Percentiles rank a stretch among this genome's conserved stretches.
phyloP scores from a whole-genome alignment of 306 rosid genomes.

The Oemleria cerasiformis region DNA sequence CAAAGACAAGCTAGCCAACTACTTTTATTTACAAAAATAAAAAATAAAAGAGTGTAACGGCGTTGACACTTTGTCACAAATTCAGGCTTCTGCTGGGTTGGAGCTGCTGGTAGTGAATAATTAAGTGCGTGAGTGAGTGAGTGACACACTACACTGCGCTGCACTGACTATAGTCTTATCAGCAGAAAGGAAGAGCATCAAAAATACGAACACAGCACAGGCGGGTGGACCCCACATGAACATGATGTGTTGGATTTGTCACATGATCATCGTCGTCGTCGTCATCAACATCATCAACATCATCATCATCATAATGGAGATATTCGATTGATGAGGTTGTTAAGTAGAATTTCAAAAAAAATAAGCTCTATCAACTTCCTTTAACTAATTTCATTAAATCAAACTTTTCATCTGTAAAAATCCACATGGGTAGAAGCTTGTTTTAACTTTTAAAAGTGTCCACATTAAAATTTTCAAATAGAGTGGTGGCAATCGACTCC shows the following conservation, averaged over 20 bases:
- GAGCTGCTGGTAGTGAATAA: too few species aligned
- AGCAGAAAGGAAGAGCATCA: not conserved
- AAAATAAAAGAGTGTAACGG: conserved; percentile 31
- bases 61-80: conserved; percentile 57
- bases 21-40: conserved; percentile 15
- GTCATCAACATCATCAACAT: conserved; percentile 32
- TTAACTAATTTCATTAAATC: too few species aligned
- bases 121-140: conserved; percentile 1
- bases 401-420: too few species aligned
- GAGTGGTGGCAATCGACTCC: too few species aligned
- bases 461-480: too few species aligned
- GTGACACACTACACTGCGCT: not conserved
- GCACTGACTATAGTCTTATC: conserved; percentile 23
- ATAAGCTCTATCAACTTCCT: too few species aligned
- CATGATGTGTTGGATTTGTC: conserved; percentile 36
- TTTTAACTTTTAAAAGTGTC: too few species aligned
- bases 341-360: too few species aligned
- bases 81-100: conserved; percentile 6
- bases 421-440: too few species aligned
- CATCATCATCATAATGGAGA: conserved; percentile 29
- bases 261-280: conserved; percentile 34
- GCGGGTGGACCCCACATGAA: not conserved
- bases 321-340: too few species aligned
- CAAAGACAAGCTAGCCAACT: conserved; percentile 49
- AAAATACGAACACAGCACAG: too few species aligned